These are phyloP conservation scores for Alternaria sp. DNA, from an alignment of 2,329 filamentous ascomycete genomes.

Conservation along the genomic window DNA sequence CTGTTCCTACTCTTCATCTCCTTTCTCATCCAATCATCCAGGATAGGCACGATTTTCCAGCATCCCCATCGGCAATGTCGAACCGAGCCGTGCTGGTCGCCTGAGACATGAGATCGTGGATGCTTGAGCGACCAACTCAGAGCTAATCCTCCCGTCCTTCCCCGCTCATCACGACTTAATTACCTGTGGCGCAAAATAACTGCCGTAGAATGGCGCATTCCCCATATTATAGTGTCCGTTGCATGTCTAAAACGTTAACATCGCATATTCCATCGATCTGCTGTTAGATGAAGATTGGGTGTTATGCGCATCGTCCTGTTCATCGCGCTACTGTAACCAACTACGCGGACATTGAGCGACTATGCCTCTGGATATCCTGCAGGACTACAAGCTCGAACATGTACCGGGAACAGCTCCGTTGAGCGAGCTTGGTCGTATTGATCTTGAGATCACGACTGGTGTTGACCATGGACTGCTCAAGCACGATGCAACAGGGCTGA, in stretches of 20 bases:
- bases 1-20: not conserved
- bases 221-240: slow-evolving; percentile 20
- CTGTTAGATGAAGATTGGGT: not conserved
- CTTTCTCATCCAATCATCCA: not conserved
- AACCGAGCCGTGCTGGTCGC: slow-evolving; percentile 8
- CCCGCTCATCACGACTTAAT: slow-evolving; percentile 22
- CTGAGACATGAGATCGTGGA: not conserved
- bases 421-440: slow-evolving; percentile 28
- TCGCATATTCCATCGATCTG: not conserved
- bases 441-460: slow-evolving; percentile 25
- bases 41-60: not conserved
- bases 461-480: slow-evolving; percentile 32
- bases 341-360: slow-evolving; percentile 6
- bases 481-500: slow-evolving; percentile 44
- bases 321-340: not conserved
- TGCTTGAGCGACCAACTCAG: not conserved
- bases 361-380: slow-evolving; percentile 37
- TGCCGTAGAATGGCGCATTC: slow-evolving; percentile 3
- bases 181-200: slow-evolving; percentile 7
- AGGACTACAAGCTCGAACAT: slow-evolving; percentile 35
- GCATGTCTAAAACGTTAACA: slow-evolving; percentile 2
- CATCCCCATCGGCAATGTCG: slow-evolving; percentile 8
- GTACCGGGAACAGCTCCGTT: slow-evolving; percentile 37
- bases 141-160: slow-evolving; percentile 15
- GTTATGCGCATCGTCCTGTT: not conserved